phyloP scores from a whole-genome alignment of 805 yeast genomes.

The Saturnispora dispora region DNA sequence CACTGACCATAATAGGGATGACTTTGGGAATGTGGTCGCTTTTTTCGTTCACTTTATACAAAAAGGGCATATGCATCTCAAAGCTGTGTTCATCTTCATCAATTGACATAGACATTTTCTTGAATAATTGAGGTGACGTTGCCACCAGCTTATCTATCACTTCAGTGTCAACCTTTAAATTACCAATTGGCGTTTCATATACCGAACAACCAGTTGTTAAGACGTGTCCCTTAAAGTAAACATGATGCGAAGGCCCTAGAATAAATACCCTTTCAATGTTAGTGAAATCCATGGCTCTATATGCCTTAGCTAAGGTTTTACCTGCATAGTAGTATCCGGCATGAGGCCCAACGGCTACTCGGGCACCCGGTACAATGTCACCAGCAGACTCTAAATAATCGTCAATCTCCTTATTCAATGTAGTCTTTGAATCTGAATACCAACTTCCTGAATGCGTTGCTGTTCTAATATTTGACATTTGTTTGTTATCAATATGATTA shows the following conservation, averaged over 20 bases:
- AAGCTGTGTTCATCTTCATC: conserved; percentile 88
- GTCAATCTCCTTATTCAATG: conserved; percentile 43
- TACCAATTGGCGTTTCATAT: conserved; percentile 81
- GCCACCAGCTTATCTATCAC: conserved; percentile 29
- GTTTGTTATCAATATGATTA: background rate
- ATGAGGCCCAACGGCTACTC: conserved; percentile 62
- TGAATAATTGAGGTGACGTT: conserved; percentile 34
- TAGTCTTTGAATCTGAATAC: conserved; percentile 47
- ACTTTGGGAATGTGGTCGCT: conserved; percentile 29
- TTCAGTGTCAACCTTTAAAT: conserved; percentile 54
- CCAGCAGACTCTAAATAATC: conserved; percentile 34
- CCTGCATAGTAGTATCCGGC: conserved; percentile 91
- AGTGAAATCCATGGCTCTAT: conserved; percentile 55
- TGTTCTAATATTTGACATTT: conserved; percentile 15
- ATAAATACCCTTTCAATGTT: conserved; percentile 58
- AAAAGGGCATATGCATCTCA: conserved; percentile 87
- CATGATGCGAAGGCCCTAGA: conserved; percentile 90
- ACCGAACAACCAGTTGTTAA: conserved; percentile 40
- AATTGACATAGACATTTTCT: conserved; percentile 43
- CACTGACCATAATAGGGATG: conserved; percentile 76
- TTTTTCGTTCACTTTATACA: conserved; percentile 39
- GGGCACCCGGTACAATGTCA: conserved; percentile 30
- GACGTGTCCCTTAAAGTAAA: conserved; percentile 58
- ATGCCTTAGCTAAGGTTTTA: conserved; percentile 64
- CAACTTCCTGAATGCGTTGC: conserved; percentile 91